Evolutionary conservation across 805 yeast genomes (phyloP).

Genomic region (Wickerhamiella sergipiensis): DNA sequence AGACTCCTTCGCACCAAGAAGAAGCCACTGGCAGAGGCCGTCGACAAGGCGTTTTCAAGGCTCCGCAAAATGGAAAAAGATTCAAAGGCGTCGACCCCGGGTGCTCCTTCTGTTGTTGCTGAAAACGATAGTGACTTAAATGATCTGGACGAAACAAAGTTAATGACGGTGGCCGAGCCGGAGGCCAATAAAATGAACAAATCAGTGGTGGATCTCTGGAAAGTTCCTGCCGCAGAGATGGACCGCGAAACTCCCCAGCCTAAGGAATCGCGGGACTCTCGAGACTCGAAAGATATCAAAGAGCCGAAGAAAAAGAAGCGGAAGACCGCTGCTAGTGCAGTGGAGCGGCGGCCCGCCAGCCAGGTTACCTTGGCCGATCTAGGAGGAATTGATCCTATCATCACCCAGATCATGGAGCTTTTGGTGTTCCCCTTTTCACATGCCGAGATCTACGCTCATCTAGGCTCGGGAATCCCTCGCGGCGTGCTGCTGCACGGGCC

Average conservation of each 20-base stretch:
- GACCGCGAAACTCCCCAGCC: not conserved
- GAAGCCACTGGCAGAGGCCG: conserved; percentile 44
- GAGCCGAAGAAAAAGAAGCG: conserved; percentile 8
- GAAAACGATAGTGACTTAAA: conserved; percentile 30
- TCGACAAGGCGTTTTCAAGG: conserved; percentile 43
- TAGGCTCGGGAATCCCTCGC: conserved; percentile 92
- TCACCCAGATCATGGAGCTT: conserved; percentile 75
- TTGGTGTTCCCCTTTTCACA: conserved; percentile 86
- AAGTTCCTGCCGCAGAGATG: conserved; percentile 15
- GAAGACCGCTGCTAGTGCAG: conserved; percentile 1
- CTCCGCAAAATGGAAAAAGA: conserved; percentile 48
- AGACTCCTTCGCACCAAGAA: conserved; percentile 59
- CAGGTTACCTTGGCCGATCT: conserved; percentile 51
- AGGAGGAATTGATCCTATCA: conserved; percentile 83
- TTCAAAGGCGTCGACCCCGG: conserved; percentile 32
- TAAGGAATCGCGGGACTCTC: not conserved
- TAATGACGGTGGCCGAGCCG: conserved; percentile 43
- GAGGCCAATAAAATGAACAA: conserved; percentile 64
- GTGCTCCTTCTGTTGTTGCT: conserved; percentile 11
- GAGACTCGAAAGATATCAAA: not conserved
- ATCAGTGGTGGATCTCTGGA: conserved; percentile 63
- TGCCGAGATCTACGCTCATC: conserved; percentile 75
- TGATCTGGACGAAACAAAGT: conserved; percentile 27
- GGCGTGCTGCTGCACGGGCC: conserved; percentile 95
- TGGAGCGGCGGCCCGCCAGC: conserved; percentile 30